Evolutionary conservation across 768 basidiomycete species (phyloP).

Genomic region (Russula foetens): DNA sequence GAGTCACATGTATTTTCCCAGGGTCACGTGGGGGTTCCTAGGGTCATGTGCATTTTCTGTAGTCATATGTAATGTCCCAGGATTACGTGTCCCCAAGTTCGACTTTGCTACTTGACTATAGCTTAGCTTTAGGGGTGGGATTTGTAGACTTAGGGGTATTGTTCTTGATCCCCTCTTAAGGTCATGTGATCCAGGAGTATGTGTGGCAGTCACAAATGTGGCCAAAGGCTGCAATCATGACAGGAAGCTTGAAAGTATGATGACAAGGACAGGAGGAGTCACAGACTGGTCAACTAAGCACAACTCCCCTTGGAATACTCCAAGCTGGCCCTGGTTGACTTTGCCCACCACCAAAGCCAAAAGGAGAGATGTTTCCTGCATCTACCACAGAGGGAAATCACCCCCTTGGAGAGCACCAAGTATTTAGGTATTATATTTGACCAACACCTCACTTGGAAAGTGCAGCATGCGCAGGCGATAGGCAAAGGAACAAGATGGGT

Average conservation of each 20-base stretch:
- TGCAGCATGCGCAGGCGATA: not conserved
- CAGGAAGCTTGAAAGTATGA: not conserved
- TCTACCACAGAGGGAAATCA: fast-evolving
- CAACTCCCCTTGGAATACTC: not conserved
- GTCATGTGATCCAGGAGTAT: too few species aligned
- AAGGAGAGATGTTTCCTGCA: not conserved
- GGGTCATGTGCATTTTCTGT: too few species aligned
- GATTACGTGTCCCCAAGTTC: too few species aligned
- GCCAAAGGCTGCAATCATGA: too few species aligned
- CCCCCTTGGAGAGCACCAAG: not conserved
- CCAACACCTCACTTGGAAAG: not conserved
- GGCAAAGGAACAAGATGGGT: not conserved
- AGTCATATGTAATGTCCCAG: too few species aligned
- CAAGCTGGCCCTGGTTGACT: constrained; percentile 1
- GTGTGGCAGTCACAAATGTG: too few species aligned
- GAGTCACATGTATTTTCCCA: too few species aligned
- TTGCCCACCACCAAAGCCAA: not conserved
- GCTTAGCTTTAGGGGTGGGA: too few species aligned
- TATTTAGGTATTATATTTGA: not conserved
- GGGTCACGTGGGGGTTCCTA: too few species aligned
- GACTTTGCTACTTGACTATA: too few species aligned
- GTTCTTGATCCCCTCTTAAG: too few species aligned
- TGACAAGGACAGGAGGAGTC: not conserved
- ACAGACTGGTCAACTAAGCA: not conserved
- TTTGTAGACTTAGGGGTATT: too few species aligned